Percentiles rank a stretch among this genome's conserved stretches.
phyloP scores from a whole-genome alignment of 208 protist genomes.

The Leishmania amazonensis region DNA sequence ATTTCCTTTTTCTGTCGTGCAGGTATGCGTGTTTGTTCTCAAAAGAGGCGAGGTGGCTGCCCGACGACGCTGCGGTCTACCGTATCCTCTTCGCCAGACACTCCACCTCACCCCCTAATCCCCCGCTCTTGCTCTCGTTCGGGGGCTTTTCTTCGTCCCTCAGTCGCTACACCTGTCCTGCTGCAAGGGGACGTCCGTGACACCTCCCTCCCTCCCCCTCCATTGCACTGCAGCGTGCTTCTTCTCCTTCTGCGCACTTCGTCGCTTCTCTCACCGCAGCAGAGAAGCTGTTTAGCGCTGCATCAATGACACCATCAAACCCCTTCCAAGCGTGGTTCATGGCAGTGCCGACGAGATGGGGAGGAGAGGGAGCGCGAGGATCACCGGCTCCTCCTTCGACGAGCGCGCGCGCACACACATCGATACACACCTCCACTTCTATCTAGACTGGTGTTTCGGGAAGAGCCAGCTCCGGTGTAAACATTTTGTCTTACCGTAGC shows the following conservation, averaged over 20 bases:
- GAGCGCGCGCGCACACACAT: background rate
- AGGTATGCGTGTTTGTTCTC: background rate
- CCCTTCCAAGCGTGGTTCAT: no score
- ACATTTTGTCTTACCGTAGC: background rate
- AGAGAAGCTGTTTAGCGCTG: background rate
- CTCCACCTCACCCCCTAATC: background rate
- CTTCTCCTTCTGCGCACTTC: background rate
- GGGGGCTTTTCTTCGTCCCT: background rate
- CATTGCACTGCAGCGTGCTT: background rate
- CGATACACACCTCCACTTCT: background rate
- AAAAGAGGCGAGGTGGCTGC: background rate
- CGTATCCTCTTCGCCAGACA: background rate
- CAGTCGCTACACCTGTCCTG: background rate
- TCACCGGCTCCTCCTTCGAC: no score
- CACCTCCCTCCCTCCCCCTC: background rate
- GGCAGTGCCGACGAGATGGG: background rate
- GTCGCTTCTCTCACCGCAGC: background rate
- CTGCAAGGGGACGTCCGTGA: background rate
- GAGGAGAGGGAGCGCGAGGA: background rate
- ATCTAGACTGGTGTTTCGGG: background rate
- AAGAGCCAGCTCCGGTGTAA: background rate
- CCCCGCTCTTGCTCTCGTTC: background rate
- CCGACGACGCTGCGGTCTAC: background rate
- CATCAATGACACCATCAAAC: background rate
- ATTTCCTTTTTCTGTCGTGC: background rate